Percentiles rank a stretch among this genome's conserved stretches.
Conservation (phyloP, 106 monocot genomes). For the Acorus gramineus region DNA sequence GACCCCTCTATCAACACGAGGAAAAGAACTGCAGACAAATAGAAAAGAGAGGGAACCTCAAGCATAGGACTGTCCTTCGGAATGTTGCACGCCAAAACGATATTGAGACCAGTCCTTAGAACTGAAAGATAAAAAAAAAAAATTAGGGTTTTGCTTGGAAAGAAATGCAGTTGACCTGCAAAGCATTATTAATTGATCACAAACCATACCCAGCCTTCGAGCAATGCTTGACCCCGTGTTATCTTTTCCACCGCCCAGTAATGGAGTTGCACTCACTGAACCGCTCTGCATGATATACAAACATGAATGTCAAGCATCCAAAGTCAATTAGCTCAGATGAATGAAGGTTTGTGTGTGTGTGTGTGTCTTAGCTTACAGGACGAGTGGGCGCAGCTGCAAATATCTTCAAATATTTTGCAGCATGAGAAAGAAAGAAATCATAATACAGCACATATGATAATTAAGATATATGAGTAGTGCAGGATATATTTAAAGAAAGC, state of each 20-base stretch:
- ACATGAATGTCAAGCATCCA: background rate
- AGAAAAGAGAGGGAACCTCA: slow-evolving; percentile 30
- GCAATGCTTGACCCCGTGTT: slow-evolving; percentile 55
- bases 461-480: too few relatives aligned
- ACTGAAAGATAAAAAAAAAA: slow-evolving; percentile 19
- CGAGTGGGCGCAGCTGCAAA: slow-evolving; percentile 58
- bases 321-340: background rate
- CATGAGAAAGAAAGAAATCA: too few relatives aligned
- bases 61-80: slow-evolving; percentile 76
- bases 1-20: background rate
- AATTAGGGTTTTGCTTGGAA: background rate
- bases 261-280: slow-evolving; percentile 41
- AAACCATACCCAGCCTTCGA: slow-evolving; percentile 42
- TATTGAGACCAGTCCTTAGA: slow-evolving; percentile 42
- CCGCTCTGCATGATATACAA: slow-evolving; percentile 31
- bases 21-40: background rate
- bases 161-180: background rate
- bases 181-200: background rate
- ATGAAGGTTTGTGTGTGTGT: background rate
- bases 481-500: too few relatives aligned
- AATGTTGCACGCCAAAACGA: slow-evolving; percentile 68
- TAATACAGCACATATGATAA: too few relatives aligned
- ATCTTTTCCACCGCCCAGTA: slow-evolving; percentile 49
- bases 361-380: slow-evolving; percentile 23
- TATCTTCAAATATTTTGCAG: slow-evolving; percentile 18